Conservation (phyloP, 1,284 basidiomycete genomes). For the Acaromyces ingoldii region DNA sequence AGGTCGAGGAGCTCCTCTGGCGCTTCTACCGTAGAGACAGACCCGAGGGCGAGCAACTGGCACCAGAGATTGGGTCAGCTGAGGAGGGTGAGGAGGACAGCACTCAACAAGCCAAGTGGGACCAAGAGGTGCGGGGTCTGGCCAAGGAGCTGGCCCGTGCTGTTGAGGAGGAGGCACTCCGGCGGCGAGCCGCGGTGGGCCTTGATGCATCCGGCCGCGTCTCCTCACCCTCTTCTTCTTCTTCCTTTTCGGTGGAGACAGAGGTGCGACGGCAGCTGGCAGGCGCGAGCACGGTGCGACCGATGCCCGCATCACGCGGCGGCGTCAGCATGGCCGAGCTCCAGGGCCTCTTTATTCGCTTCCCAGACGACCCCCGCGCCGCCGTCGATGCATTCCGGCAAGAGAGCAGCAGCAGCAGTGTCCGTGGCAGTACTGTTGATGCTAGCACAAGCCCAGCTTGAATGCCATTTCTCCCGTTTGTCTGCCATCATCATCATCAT, state of each 20-base stretch:
- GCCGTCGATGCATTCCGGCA: constrained; percentile 20
- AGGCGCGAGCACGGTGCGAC: neutral
- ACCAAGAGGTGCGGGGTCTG: constrained; percentile 12
- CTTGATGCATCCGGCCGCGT: constrained; percentile 20
- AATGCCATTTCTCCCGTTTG: too few relatives aligned
- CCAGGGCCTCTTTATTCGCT: constrained; percentile 50
- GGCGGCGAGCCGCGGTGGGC: constrained; percentile 18
- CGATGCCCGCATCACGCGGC: constrained; percentile 31
- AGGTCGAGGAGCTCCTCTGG: constrained; percentile 73
- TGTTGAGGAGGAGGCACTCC: constrained; percentile 20
- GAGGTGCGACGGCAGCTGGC: neutral
- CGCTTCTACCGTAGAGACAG: constrained; percentile 78
- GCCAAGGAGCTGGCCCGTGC: constrained; percentile 17
- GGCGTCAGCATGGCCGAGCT: constrained; percentile 52
- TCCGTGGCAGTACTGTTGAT: too few relatives aligned
- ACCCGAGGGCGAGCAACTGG: neutral
- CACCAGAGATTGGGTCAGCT: neutral
- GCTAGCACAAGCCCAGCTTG: too few relatives aligned
- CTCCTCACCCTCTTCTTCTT: neutral
- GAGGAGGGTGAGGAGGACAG: constrained; percentile 12
- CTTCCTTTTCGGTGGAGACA: neutral
- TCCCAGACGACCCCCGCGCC: constrained; percentile 35
- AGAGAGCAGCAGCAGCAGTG: too few relatives aligned
- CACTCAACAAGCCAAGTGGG: neutral
- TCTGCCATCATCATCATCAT: too few relatives aligned